Conservation (phyloP, 345 rosid genomes). For the Salix udensis region DNA sequence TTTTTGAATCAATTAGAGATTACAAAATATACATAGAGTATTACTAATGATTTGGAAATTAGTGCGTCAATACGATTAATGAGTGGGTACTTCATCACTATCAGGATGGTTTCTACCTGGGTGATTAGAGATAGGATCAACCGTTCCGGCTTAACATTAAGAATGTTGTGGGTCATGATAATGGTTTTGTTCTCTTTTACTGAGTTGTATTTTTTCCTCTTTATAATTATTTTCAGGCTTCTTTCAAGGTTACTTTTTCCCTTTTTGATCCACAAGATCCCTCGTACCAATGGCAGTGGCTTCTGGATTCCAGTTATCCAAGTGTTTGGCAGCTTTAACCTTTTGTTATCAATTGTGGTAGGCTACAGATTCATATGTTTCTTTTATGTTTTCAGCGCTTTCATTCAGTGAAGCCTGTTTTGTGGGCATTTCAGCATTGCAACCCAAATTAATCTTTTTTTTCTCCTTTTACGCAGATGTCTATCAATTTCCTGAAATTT, state of each 20-base stretch:
- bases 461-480: constrained; percentile 43
- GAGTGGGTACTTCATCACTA: no score
- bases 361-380: background rate
- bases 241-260: constrained; percentile 50
- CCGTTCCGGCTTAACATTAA: background rate
- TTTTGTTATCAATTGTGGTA: constrained; percentile 63
- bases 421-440: background rate
- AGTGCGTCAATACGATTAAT: no score
- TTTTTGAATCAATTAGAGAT: no score
- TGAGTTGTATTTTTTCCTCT: constrained; percentile 1
- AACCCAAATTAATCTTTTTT: background rate
- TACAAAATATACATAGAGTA: no score
- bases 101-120: background rate
- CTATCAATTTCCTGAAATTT: constrained; percentile 42
- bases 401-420: background rate
- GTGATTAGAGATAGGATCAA: background rate
- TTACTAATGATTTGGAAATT: no score
- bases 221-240: constrained; percentile 45
- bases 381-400: background rate
- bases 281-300: constrained; percentile 67
- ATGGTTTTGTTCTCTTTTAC: background rate
- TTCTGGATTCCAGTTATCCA: constrained; percentile 88
- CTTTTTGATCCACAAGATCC: constrained; percentile 60
- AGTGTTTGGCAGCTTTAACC: constrained; percentile 70
- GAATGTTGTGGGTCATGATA: background rate